Percentiles rank a stretch among this genome's conserved stretches.
Conservation (phyloP, 192 early-diverging fungal species). For the Coemansia sp. region DNA sequence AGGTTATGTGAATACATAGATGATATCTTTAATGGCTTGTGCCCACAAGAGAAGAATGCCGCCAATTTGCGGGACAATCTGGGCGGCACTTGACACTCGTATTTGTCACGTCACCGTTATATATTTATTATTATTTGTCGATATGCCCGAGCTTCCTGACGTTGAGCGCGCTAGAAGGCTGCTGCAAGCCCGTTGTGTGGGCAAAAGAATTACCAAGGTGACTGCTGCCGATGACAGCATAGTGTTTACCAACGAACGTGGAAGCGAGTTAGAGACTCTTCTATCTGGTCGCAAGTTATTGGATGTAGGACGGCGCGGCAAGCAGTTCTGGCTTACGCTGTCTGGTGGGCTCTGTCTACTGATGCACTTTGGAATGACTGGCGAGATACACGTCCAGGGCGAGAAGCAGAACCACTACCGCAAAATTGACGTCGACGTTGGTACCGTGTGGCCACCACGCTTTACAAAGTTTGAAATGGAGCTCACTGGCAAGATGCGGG, state of each 20-base stretch:
- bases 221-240: conserved; percentile 53
- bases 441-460: conserved; percentile 65
- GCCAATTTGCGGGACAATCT: neutral
- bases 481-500: conserved; percentile 22
- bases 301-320: conserved; percentile 70
- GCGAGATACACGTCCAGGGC: conserved; percentile 38
- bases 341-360: conserved; percentile 38
- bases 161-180: conserved; percentile 67
- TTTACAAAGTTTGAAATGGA: conserved; percentile 65
- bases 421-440: conserved; percentile 21
- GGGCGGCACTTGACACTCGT: neutral
- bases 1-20: neutral
- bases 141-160: conserved; percentile 75
- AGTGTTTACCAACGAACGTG: conserved; percentile 46
- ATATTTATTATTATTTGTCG: neutral
- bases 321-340: conserved; percentile 62
- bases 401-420: conserved; percentile 24
- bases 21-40: neutral
- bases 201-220: conserved; percentile 53
- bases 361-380: conserved; percentile 78
- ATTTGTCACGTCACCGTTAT: neutral
- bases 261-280: conserved; percentile 27
- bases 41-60: neutral
- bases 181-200: conserved; percentile 56
- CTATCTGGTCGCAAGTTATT: conserved; percentile 57